Percentiles rank a stretch among this genome's conserved stretches.
phyloP scores from a whole-genome alignment of 441 rosid genomes.

The Manihot esculenta region DNA sequence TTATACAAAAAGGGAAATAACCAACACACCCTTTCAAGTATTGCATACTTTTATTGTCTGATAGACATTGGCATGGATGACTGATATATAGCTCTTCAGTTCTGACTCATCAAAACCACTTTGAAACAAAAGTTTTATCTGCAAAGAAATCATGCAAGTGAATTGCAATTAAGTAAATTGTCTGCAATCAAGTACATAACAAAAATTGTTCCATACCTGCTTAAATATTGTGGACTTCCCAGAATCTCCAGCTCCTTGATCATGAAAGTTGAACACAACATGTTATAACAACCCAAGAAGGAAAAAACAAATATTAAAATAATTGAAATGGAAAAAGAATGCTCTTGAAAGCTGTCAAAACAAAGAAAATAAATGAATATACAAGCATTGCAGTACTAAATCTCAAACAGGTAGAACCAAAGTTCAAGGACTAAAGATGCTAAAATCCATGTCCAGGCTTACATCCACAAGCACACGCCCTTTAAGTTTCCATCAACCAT shows the following conservation, averaged over 20 bases:
- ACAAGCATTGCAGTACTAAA: not conserved
- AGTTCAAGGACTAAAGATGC: not conserved
- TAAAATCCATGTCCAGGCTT: not conserved
- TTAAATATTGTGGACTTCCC: slow-evolving; percentile 99
- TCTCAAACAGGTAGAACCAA: not conserved
- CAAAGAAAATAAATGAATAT: not conserved
- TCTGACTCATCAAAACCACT: slow-evolving; percentile 93
- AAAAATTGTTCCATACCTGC: slow-evolving; percentile 58
- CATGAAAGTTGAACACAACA: slow-evolving; percentile 20
- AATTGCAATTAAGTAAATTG: slow-evolving; percentile 11
- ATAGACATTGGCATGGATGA: slow-evolving; percentile 95
- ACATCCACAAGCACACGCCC: not conserved
- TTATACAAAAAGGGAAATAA: slow-evolving; percentile 50
- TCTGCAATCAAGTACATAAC: not conserved
- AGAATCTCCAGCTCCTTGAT: slow-evolving; percentile 93
- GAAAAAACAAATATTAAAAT: not conserved
- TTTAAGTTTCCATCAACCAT: not conserved
- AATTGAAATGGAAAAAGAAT: not conserved
- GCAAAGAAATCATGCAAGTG: slow-evolving; percentile 24
- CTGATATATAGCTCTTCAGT: slow-evolving; percentile 81
- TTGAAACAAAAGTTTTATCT: slow-evolving; percentile 97
- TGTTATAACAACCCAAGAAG: not conserved
- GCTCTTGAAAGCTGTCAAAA: not conserved
- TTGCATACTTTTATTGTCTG: slow-evolving; percentile 98
- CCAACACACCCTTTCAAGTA: slow-evolving; percentile 73